Evolutionary conservation across 257 asterid species (phyloP), one percentile per base, ranked within the genome.

Genomic region (Ehretia macrophylla): DNA sequence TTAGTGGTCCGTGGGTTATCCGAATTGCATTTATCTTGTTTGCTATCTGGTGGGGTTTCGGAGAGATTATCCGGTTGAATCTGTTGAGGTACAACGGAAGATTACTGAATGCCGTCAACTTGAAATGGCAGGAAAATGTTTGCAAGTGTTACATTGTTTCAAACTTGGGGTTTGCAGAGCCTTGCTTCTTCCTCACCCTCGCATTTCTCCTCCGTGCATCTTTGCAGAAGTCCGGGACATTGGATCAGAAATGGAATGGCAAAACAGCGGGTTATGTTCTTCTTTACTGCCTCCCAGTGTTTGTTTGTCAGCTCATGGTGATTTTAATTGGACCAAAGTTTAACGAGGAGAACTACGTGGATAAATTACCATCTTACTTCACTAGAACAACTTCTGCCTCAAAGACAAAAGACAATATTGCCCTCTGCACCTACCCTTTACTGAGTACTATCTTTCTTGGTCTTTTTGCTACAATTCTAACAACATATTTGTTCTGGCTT

Each of bases 71-170:
- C 49, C 79, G 97, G 48, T 65, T 86, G 66, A 74, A 68, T 73
- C 66, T 84, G 18, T 64, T 82, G 68, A 80, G 94, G 60, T 80
- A 64, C 51, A 66, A 82, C 65, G 79, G 89, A 16, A 72, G 79
- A 62, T 48, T 84, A 65, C 72, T 82, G 66, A 75, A 81, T 82
- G 75, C 85, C 44, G 79, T 81, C 35, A 76, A 73, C 46, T 35
- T 73, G 54, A 68, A 66, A 85, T 84, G 90, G 93, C 95, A 86
- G 81, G 95, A 84, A 74, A 72, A 67, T 18, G 32, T 83, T 49
- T 89, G 97, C 95, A 86, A 84, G 72, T 70, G 77, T 73, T 89
- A 86, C 88, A 76, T 89, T 10, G 81, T 89, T 13, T 84, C 95
- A 16, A 89, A 78, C 81, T 78, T 89, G 22, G 97, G 97, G 67